Base-by-base conservation (phyloP, 352 stramenopile species). In the Pythium folliculosum region DNA sequence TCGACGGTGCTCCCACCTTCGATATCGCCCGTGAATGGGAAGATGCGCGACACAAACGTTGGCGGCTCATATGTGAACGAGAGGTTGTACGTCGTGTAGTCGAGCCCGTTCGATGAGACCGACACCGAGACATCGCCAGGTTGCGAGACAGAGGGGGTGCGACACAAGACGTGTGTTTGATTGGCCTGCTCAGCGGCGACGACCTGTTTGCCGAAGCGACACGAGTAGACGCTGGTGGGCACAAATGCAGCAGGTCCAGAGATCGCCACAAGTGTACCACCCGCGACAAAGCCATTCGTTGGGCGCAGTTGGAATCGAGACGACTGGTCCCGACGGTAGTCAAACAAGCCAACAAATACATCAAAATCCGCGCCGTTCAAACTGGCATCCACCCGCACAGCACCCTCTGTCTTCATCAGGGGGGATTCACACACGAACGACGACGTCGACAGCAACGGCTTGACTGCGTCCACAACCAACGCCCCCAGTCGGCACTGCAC, bases 401-500 rank as follows among this genome's bases (percentile, higher is more conserved):
- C 27, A 1, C 37, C 65, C 25, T 51, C n/a, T 2, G 21, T 21
- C n/a, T 13, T 51, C n/a, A 17, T 37, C 19, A 35, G 8, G 2
- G 57, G 62, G 14, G 56, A 57, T 49, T 16, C 25, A 49, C 56
- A 75, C 5, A 62, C 50, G 57, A 66, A 60, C 8, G 60, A 69
- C 22, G 45, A 38, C 1, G 21, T 22, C 12, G 53, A 60, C 50
- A 40, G 14, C 25, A 59, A 40, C 7, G 49, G 52, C 19, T 40
- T 62, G 13, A 52, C 19, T 13, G 56, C 81, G 61, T 44, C 27
- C 25, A 88, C 72, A 19, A 82, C 64, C 23, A 73, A 43, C 1
- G 63, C n/a, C 4, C 81, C 86, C 66, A 95, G 92, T 37, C 73
- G 64, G 53, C 86, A 95, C 43, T 70, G 83, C 1, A 92, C 65